phyloP scores from a whole-genome alignment of 139 green algal genomes.

The Micractinium sp. region DNA sequence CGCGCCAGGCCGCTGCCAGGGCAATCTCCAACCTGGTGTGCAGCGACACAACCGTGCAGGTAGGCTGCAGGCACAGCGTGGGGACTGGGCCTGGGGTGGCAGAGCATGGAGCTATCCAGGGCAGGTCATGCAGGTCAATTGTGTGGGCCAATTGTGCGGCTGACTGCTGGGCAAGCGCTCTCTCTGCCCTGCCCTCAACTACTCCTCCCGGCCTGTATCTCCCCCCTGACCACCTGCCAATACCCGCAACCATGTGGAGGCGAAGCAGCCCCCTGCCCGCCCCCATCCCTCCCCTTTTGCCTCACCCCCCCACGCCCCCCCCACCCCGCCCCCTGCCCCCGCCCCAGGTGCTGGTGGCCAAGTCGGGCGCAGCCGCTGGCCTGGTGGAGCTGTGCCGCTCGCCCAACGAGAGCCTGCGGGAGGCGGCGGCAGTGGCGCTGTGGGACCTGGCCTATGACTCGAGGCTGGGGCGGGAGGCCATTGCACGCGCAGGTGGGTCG shows the following conservation, averaged over 20 bases:
- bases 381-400: constrained; percentile 29
- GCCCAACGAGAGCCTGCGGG: constrained; percentile 23
- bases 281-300: background rate
- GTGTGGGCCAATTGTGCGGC: background rate
- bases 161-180: background rate
- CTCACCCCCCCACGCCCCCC: background rate
- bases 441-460: constrained; percentile 40
- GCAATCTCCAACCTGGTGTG: constrained; percentile 45
- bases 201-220: no score
- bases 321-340: background rate
- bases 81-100: no score
- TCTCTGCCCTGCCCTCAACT: background rate
- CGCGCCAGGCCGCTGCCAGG: constrained; percentile 32
- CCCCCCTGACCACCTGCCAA: no score
- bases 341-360: constrained; percentile 25
- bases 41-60: constrained; percentile 18
- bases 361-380: background rate
- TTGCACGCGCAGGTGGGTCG: constrained; percentile 19
- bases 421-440: constrained; percentile 40
- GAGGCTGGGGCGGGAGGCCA: constrained; percentile 6
- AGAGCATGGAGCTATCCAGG: no score
- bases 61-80: background rate
- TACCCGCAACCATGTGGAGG: no score
- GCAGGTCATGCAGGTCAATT: no score
- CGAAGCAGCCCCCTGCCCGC: no score